A percentile compares a stretch with the other conserved stretches of the same genome.
Conservation (phyloP, 2,329 filamentous ascomycete genomes). For the Penicillium corylophilum region DNA sequence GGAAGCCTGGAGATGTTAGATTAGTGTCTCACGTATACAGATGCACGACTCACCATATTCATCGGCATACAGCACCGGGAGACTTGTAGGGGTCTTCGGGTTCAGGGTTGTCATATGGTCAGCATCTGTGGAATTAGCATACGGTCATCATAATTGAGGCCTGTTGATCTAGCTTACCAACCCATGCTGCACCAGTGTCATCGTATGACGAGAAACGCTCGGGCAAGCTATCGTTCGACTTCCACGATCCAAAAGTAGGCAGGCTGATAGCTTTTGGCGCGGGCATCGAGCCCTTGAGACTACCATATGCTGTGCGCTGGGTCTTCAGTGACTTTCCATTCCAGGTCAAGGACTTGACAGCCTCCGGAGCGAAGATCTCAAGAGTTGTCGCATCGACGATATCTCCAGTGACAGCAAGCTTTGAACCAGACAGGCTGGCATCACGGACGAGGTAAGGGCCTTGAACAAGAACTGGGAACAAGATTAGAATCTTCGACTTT, state of each 20-base stretch:
- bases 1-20: conserved; percentile 31
- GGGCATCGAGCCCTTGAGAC: conserved; percentile 37
- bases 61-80: conserved; percentile 48
- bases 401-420: conserved; percentile 49
- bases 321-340: conserved; percentile 47
- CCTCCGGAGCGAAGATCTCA: conserved; percentile 50
- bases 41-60: conserved; percentile 38
- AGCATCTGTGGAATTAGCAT: conserved; percentile 27
- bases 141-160: not conserved
- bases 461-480: conserved; percentile 48
- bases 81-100: conserved; percentile 43
- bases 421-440: conserved; percentile 38
- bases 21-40: not conserved
- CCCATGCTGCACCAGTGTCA: conserved; percentile 41
- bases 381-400: conserved; percentile 43
- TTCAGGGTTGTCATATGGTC: conserved; percentile 45
- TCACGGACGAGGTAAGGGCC: conserved; percentile 55
- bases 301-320: conserved; percentile 39
- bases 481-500: not conserved
- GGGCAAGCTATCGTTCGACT: conserved; percentile 46
- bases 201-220: conserved; percentile 43
- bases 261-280: conserved; percentile 30
- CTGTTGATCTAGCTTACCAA: conserved; percentile 27
- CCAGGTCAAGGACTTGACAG: conserved; percentile 50
- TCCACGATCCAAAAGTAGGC: conserved; percentile 39